Evolutionary conservation across 768 basidiomycete species (phyloP), one percentile per base, ranked within the genome.

Genomic region (Suillus hirtellus): DNA sequence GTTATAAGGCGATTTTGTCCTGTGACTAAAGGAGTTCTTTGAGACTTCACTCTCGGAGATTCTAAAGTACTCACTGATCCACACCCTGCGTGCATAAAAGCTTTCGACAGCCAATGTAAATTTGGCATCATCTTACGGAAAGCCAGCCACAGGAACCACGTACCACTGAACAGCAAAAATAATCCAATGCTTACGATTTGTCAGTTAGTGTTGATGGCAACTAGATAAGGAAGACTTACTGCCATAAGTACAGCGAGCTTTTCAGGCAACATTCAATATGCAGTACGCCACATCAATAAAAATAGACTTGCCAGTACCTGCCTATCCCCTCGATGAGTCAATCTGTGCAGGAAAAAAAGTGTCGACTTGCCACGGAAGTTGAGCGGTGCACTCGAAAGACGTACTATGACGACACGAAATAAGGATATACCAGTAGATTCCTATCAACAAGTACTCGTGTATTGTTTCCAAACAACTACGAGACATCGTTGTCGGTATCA

Each of bases 71-170:
- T 47, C 53, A 71, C 70, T 72, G 63, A 72, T 70, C 69, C 69
- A 72, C 19, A 72, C 67, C 34, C 67, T 69, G 31, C 67, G 66
- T 34, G 61, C 63, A 21, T 72, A 72, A 40, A 72, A 72, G 50
- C 69, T 72, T 46, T 43, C 7, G 50, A 34, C 31, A 52, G 31
- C 9, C 4, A 17, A 52, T 19, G 31, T 4, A 62, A 40, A n/a
- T 31, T 50, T 15, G 1, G 2, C 35, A 14, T 37, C 46, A 40
- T 21, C n/a, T 11, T 14, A 15, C 7, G 42, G 9, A 1, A 38
- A 40, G 10, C n/a, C 19, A 19, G 5, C 44, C 7, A 52, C 17
- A 15, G 19, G 35, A 54, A 35, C 10, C 35, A 38, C 54, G 15
- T 59, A 72, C 71, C 66, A 43, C 50, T 73, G 68, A 14, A 72